A percentile compares a stretch with the other conserved stretches of the same genome.
These are phyloP conservation scores for Raffaelea ambrosiae DNA, from an alignment of 2,329 filamentous ascomycete genomes.

Conservation along the genomic window DNA sequence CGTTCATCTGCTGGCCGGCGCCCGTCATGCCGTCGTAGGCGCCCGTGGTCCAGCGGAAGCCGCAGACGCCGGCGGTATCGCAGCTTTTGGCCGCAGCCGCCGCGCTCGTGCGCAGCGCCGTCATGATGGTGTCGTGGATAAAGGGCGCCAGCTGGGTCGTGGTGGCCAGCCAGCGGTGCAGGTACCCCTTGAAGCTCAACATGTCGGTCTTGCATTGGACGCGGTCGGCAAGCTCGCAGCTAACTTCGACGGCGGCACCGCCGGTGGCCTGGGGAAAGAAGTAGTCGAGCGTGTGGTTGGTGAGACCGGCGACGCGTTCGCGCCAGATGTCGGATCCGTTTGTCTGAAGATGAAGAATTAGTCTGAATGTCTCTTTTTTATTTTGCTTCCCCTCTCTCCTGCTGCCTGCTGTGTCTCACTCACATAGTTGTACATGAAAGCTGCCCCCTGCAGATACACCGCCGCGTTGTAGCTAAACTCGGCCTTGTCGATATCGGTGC, in stretches of 20 bases:
- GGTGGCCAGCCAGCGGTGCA: slow-evolving; percentile 56
- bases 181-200: slow-evolving; percentile 62
- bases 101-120: slow-evolving; percentile 48
- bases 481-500: slow-evolving; percentile 36
- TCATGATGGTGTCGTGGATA: slow-evolving; percentile 43
- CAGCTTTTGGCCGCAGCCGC: slow-evolving; percentile 53
- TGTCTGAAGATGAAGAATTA: too few relatives aligned
- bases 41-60: slow-evolving; percentile 51
- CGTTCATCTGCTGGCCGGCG: slow-evolving; percentile 46
- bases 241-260: slow-evolving; percentile 54
- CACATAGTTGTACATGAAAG: slow-evolving; percentile 23
- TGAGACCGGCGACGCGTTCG: slow-evolving; percentile 43
- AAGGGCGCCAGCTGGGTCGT: slow-evolving; percentile 55
- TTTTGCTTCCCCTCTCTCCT: too few relatives aligned
- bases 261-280: slow-evolving; percentile 39
- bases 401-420: slow-evolving; percentile 17
- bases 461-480: slow-evolving; percentile 15
- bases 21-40: slow-evolving; percentile 31
- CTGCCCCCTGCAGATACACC: slow-evolving; percentile 13
- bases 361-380: too few relatives aligned
- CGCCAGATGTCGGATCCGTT: slow-evolving; percentile 45
- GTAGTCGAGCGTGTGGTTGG: slow-evolving; percentile 37
- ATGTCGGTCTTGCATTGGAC: slow-evolving; percentile 61
- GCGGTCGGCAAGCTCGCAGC: slow-evolving; percentile 47
- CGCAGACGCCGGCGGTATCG: slow-evolving; percentile 44